Conservation (phyloP, 805 yeast species). For the Torulaspora franciscae region DNA sequence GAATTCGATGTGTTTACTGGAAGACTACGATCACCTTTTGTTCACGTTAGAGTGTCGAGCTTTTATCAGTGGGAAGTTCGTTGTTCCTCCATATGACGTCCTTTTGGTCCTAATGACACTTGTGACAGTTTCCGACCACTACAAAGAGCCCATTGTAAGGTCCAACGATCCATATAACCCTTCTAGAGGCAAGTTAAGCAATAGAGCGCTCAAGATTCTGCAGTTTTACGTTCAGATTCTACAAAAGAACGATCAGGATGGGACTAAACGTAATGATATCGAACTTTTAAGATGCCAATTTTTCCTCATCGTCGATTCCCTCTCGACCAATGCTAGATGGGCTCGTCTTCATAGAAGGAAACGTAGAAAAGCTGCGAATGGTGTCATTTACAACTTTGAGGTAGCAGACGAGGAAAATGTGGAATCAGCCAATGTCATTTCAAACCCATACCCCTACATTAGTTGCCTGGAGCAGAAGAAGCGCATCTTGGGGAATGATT, state of each 20-base stretch:
- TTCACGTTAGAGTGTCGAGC: constrained; percentile 34
- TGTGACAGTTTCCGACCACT: constrained; percentile 34
- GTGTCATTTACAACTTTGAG: constrained; percentile 5
- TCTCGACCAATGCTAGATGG: constrained; percentile 11
- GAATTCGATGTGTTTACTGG: constrained; percentile 30
- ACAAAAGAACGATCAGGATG: constrained; percentile 16
- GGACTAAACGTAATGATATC: constrained; percentile 17
- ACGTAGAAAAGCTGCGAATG: constrained; percentile 15
- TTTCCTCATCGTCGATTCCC: constrained; percentile 22
- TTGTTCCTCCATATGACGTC: constrained; percentile 36
- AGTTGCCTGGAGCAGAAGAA: constrained; percentile 21
- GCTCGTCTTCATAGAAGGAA: constrained; percentile 8
- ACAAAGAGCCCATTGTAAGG: constrained; percentile 25
- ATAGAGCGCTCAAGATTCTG: constrained; percentile 36
- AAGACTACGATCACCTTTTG: constrained; percentile 38
- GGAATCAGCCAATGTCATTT: background rate
- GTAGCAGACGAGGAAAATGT: constrained; percentile 2
- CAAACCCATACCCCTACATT: constrained; percentile 25
- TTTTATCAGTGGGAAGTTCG: constrained; percentile 3
- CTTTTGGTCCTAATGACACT: constrained; percentile 37
- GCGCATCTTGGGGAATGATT: constrained; percentile 19
- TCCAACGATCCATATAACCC: constrained; percentile 27
- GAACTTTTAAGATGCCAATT: constrained; percentile 32
- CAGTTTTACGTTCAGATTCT: constrained; percentile 19
- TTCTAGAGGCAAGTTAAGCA: constrained; percentile 30